Evolutionary conservation across 2,329 filamentous ascomycete genomes (phyloP).

Genomic region (Fusarium mangiferae): DNA sequence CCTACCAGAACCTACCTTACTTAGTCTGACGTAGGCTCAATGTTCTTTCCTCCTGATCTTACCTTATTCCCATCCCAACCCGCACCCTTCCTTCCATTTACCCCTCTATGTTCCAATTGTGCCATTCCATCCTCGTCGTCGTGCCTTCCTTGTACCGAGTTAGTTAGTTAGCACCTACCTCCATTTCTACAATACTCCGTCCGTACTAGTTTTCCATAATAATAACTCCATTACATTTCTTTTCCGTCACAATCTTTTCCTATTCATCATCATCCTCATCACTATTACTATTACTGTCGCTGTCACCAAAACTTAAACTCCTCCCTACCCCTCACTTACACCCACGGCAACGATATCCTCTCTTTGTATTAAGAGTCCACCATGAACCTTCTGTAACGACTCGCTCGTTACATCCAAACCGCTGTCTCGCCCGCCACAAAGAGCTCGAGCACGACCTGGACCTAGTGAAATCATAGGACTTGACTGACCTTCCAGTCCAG

Average conservation of each 20-base stretch:
- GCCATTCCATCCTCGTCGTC: not conserved
- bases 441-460: conserved; percentile 36
- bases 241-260: conserved; percentile 17
- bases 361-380: conserved; percentile 27
- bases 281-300: not conserved
- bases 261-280: conserved; percentile 19
- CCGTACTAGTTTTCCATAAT: conserved; percentile 12
- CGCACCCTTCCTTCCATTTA: conserved; percentile 17
- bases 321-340: conserved; percentile 7
- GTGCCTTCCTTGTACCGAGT: not conserved
- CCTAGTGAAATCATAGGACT: conserved; percentile 24
- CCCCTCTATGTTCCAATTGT: conserved; percentile 22
- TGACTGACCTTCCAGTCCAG: not conserved
- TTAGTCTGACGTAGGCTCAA: not conserved
- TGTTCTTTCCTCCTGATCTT: not conserved
- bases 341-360: conserved; percentile 1
- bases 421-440: conserved; percentile 29
- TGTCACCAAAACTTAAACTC: not conserved
- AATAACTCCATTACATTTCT: conserved; percentile 17
- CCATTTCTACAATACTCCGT: conserved; percentile 6
- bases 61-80: not conserved
- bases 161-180: conserved; percentile 30
- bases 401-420: conserved; percentile 35
- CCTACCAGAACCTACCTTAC: too few relatives aligned
- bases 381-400: conserved; percentile 38